Evolutionary conservation across 257 asterid species (phyloP).

Genomic region (Penstemon newberryi): DNA sequence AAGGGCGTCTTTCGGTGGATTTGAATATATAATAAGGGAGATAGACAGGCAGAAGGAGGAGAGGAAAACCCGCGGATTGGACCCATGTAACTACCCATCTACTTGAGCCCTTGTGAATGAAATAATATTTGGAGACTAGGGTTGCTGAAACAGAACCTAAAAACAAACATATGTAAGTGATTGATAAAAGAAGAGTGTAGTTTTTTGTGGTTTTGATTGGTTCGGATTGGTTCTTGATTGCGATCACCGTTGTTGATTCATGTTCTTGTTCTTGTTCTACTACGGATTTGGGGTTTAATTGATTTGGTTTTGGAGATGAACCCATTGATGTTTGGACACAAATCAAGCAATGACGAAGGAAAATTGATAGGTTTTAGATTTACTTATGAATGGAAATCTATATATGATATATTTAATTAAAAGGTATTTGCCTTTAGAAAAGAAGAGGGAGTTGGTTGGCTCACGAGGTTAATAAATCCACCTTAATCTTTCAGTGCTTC

Average conservation of each 20-base stretch:
- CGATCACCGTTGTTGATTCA: not conserved
- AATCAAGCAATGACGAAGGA: too few relatives aligned
- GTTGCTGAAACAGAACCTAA: conserved; percentile 53
- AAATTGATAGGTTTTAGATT: too few relatives aligned
- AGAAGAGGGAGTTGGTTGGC: conserved; percentile 25
- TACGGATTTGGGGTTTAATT: not conserved
- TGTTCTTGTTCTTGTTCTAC: not conserved
- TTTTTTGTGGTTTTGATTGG: conserved; percentile 19
- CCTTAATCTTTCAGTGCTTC: too few relatives aligned
- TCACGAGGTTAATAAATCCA: conserved; percentile 7
- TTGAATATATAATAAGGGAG: conserved; percentile 41
- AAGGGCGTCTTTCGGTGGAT: conserved; percentile 45
- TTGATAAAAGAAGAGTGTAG: conserved; percentile 38
- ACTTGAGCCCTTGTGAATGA: conserved; percentile 68
- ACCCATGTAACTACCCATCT: conserved; percentile 73
- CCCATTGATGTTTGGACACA: not conserved
- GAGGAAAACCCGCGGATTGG: conserved; percentile 72
- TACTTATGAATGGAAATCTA: not conserved
- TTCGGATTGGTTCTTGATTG: not conserved
- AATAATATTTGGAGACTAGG: conserved; percentile 60
- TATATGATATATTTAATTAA: not conserved
- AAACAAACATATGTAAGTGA: conserved; percentile 45
- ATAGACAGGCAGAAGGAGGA: conserved; percentile 45
- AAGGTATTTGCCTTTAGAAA: not conserved
- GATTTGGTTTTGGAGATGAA: not conserved